Evolutionary conservation across 1,284 basidiomycete species (phyloP), one percentile per base, ranked within the genome.

Genomic region (Sporisorium scitamineum): DNA sequence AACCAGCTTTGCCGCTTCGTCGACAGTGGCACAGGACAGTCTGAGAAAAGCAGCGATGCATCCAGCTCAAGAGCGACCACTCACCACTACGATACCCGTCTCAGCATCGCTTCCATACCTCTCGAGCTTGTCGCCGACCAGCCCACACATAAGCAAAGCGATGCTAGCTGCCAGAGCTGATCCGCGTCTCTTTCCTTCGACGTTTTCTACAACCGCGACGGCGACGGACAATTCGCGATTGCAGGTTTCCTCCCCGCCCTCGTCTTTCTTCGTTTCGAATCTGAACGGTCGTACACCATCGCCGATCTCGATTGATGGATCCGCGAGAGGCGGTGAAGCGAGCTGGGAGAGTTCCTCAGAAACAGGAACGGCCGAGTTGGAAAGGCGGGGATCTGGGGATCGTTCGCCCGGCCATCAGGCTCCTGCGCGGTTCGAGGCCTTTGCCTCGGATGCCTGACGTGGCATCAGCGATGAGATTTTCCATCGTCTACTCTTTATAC

Each of bases 181-280:
- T 24, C 68, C 54, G 26, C 61, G 68, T 20, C 68, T 65, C 7
- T 70, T 70, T 29, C 68, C 62, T 6, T 22, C 53, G n/a, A n/a
- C n/a, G n/a, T n/a, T n/a, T n/a, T n/a, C n/a, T n/a, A n/a, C n/a
- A n/a, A 61, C 27, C 26, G 45, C 31, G 18, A 27, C 50, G n/a
- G 47, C 48, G 37, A n/a, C 26, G n/a, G 32, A 34, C 32, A 27
- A 16, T n/a, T 18, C 37, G 45, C 47, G 20, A 31, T 5, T 47
- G 47, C 42, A 37, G 8, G 29, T 61, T 20, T 47, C 69, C 5
- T 61, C 59, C 2, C 56, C 55, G 13, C 45, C 63, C 1, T 60
- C 64, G 31, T 56, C 55, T 5, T 67, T 51, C 37, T 72, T 72
- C 22, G 64, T 72, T 6, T 58, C 63, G n/a, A 63, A 72, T 34